Evolutionary conservation across 2,329 filamentous ascomycete genomes (phyloP).

Genomic region (Thelonectria discophora): DNA sequence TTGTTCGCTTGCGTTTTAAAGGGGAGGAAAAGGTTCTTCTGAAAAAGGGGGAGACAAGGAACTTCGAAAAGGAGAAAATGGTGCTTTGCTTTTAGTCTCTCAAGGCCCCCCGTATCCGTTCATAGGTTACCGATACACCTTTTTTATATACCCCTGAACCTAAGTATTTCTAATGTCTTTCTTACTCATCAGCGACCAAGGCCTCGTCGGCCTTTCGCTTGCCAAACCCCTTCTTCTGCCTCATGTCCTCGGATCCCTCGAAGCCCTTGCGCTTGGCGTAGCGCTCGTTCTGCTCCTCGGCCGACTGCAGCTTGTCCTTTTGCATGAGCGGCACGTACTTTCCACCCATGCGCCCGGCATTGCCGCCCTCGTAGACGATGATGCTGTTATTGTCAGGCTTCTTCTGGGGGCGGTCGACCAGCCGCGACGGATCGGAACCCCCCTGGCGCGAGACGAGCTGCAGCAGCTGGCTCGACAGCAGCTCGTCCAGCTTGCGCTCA

Average conservation of each 20-base stretch:
- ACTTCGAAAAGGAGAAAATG: background rate
- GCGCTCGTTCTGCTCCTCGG: constrained; percentile 66
- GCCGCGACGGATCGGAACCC: constrained; percentile 28
- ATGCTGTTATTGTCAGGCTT: constrained; percentile 32
- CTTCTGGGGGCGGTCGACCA: constrained; percentile 26
- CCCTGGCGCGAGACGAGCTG: constrained; percentile 63
- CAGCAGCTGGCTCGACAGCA: constrained; percentile 79
- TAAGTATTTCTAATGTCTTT: constrained; percentile 25
- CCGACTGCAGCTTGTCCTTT: constrained; percentile 57
- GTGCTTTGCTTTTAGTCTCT: constrained; percentile 4
- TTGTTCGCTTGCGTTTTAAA: constrained; percentile 20
- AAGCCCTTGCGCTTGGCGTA: constrained; percentile 71
- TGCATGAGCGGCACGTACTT: constrained; percentile 65
- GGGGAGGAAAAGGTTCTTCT: no score
- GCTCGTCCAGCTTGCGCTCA: constrained; percentile 86
- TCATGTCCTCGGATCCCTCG: constrained; percentile 59
- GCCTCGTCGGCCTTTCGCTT: constrained; percentile 43
- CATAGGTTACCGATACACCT: constrained; percentile 12
- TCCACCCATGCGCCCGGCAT: constrained; percentile 59
- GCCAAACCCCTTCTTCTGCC: constrained; percentile 45
- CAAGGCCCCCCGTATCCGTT: constrained; percentile 11
- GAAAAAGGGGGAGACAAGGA: no score
- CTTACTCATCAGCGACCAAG: constrained; percentile 36
- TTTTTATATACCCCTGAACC: constrained; percentile 10
- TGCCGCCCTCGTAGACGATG: constrained; percentile 64